These are phyloP conservation scores for Phylloporus sp. DNA, from an alignment of 768 basidiomycete species.

Conservation along the genomic window DNA sequence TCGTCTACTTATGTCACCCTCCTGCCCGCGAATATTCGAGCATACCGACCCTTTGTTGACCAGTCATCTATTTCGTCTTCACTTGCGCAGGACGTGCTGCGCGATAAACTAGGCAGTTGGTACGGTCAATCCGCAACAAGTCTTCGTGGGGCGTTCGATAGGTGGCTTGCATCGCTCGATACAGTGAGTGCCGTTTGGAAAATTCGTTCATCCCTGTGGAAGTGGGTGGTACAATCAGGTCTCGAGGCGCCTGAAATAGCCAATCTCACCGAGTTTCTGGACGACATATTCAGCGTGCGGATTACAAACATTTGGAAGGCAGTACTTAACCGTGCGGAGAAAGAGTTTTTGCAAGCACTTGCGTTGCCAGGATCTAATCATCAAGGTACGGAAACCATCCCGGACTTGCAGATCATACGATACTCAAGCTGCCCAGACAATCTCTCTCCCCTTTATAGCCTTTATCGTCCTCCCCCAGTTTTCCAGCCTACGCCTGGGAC, in stretches of 20 bases:
- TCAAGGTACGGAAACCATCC: slow-evolving; percentile 14
- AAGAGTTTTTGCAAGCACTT: slow-evolving; percentile 44
- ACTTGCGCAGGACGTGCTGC: slow-evolving; percentile 40
- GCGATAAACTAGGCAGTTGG: slow-evolving; percentile 56
- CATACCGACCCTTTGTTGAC: slow-evolving; percentile 85
- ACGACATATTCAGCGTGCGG: slow-evolving; percentile 50
- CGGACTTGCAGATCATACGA: neutral
- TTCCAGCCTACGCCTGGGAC: slow-evolving; percentile 40
- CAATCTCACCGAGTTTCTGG: slow-evolving; percentile 42
- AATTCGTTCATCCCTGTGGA: slow-evolving; percentile 48
- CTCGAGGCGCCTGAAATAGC: slow-evolving; percentile 46
- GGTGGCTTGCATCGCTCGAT: slow-evolving; percentile 58
- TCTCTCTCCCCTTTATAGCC: slow-evolving; percentile 44
- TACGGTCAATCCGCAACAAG: slow-evolving; percentile 47
- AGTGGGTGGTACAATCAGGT: slow-evolving; percentile 40
- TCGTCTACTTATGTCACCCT: slow-evolving; percentile 80
- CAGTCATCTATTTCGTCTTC: slow-evolving; percentile 53
- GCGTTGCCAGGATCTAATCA: slow-evolving; percentile 17
- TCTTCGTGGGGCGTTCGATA: slow-evolving; percentile 41
- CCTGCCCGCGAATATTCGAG: slow-evolving; percentile 63
- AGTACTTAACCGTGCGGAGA: slow-evolving; percentile 39
- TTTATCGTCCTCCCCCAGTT: slow-evolving; percentile 52
- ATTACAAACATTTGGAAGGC: slow-evolving; percentile 56
- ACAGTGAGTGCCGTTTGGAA: slow-evolving; percentile 68
- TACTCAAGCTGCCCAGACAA: slow-evolving; percentile 35